phyloP scores from a whole-genome alignment of 2,329 filamentous ascomycete genomes.

The Capronia coronata region DNA sequence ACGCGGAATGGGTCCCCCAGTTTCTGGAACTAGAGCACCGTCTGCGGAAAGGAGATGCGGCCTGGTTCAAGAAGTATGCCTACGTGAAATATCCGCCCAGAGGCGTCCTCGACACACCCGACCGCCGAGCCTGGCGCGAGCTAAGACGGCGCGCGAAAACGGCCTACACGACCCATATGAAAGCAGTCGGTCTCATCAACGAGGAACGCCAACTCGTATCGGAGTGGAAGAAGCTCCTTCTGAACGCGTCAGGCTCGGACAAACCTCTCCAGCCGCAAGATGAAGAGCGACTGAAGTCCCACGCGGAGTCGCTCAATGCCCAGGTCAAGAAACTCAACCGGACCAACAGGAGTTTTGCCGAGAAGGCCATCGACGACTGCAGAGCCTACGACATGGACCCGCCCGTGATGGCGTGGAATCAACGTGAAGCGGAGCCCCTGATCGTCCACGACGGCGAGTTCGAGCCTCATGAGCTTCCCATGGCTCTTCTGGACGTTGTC shows the following conservation, averaged over 20 bases:
- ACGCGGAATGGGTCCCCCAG: conserved; percentile 14
- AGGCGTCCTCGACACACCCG: conserved; percentile 1
- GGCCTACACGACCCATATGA: conserved; percentile 13
- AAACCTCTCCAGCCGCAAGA: background rate
- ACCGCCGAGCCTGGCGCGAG: conserved; percentile 14
- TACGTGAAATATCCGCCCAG: background rate
- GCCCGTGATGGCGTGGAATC: conserved; percentile 22
- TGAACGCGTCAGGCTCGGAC: background rate
- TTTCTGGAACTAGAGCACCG: conserved; percentile 14
- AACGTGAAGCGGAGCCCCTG: conserved; percentile 23
- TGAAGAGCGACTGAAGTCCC: conserved; percentile 3
- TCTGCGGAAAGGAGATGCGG: conserved; percentile 8
- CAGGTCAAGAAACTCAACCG: conserved; percentile 8
- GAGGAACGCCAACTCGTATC: conserved; percentile 13
- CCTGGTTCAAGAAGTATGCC: conserved; percentile 8
- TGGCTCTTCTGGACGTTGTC: conserved; percentile 44
- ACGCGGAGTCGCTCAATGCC: conserved; percentile 4
- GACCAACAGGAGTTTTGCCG: conserved; percentile 15
- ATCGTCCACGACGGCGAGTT: conserved; percentile 23
- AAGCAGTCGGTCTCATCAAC: conserved; percentile 15
- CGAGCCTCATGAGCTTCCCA: conserved; percentile 8
- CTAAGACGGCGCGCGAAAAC: conserved; percentile 11
- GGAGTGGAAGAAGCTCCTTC: conserved; percentile 9
- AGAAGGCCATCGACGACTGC: conserved; percentile 27
- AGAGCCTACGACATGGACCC: conserved; percentile 19